Percentiles rank a stretch among this genome's conserved stretches.
These are phyloP conservation scores for Malus hybrid DNA, from an alignment of 331 rosid genomes.

Conservation along the genomic window DNA sequence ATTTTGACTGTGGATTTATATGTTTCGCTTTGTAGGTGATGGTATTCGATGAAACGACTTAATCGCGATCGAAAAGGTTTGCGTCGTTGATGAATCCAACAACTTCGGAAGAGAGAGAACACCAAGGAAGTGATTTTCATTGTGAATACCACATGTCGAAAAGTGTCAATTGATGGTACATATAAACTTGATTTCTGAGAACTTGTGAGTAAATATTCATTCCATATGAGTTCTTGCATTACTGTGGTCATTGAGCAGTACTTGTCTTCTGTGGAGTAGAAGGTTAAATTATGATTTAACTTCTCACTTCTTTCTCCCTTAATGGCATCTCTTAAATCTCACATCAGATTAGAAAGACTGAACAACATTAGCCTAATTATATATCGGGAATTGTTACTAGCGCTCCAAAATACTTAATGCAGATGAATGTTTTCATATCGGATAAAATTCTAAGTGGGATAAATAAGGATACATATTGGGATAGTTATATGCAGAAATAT, in stretches of 20 bases:
- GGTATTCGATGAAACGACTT: constrained; percentile 66
- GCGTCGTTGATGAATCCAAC: constrained; percentile 42
- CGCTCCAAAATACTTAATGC: no score
- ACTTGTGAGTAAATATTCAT: not conserved
- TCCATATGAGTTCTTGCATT: not conserved
- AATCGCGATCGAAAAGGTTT: constrained; percentile 23
- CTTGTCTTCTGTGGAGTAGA: not conserved
- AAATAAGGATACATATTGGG: not conserved
- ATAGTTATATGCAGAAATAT: not conserved
- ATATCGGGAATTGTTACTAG: not conserved
- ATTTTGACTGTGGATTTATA: not conserved
- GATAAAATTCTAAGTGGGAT: not conserved
- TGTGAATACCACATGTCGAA: constrained; percentile 40
- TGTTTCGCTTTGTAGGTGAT: constrained; percentile 46
- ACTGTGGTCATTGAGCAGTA: not conserved
- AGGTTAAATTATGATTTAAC: not conserved
- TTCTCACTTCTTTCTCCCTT: not conserved
- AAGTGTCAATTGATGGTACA: constrained; percentile 36
- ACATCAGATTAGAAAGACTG: not conserved
- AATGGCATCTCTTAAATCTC: not conserved
- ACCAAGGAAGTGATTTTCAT: constrained; percentile 4
- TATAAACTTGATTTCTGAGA: constrained; percentile 21
- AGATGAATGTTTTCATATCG: no score
- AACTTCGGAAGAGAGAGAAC: constrained; percentile 19
- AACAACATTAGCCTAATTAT: not conserved